Evolutionary conservation across 2,329 filamentous ascomycete genomes (phyloP).

Genomic region (Sclerotinia sclerotiorum): DNA sequence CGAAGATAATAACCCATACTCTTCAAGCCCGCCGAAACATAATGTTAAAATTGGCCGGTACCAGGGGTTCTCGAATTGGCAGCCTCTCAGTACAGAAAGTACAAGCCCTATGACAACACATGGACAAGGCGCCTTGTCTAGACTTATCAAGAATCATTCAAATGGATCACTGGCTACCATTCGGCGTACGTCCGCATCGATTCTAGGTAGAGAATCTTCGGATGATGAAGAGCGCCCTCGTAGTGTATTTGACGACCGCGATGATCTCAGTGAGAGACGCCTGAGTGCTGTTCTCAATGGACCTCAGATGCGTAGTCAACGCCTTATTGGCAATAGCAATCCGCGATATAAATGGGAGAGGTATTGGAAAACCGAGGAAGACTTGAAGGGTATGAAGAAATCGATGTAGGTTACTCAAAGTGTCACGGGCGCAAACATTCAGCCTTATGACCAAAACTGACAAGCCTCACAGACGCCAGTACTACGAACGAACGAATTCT

Average conservation of each 20-base stretch:
- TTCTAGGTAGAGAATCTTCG: constrained; percentile 28
- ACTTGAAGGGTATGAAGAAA: constrained; percentile 70
- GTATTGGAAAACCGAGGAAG: constrained; percentile 80
- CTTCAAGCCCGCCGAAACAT: constrained; percentile 17
- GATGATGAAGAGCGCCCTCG: constrained; percentile 37
- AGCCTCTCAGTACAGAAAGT: constrained; percentile 36
- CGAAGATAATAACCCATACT: background rate
- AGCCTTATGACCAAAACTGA: constrained; percentile 28
- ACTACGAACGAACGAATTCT: constrained; percentile 87
- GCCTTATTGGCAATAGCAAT: constrained; percentile 85
- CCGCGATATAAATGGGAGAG: constrained; percentile 77
- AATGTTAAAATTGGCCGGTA: background rate
- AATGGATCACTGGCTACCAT: constrained; percentile 32
- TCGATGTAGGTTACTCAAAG: constrained; percentile 53
- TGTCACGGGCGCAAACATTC: constrained; percentile 13
- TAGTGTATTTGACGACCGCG: constrained; percentile 26
- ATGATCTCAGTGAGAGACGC: constrained; percentile 54
- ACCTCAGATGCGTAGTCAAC: constrained; percentile 77
- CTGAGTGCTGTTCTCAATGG: constrained; percentile 59
- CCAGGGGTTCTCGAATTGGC: constrained; percentile 32
- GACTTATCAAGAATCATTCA: constrained; percentile 38
- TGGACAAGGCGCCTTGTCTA: constrained; percentile 36
- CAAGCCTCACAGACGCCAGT: constrained; percentile 59
- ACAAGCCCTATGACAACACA: constrained; percentile 38
- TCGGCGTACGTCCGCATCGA: constrained; percentile 29